Percentiles rank a stretch among this genome's conserved stretches.
phyloP scores from a whole-genome alignment of 306 rosid species.

The Trifolium dubium region DNA sequence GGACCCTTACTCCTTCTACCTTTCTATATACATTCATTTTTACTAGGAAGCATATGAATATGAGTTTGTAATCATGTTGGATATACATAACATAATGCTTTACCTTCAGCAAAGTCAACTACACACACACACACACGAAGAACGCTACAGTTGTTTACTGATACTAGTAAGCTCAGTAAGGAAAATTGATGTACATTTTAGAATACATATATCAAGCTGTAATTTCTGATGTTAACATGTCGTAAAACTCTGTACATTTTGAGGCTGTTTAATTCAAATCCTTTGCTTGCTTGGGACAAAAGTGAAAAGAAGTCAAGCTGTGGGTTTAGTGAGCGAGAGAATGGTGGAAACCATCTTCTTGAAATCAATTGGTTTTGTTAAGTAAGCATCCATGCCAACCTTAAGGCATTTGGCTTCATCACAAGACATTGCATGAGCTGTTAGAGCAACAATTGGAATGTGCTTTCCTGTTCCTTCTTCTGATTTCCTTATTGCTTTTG shows the following conservation, averaged over 20 bases:
- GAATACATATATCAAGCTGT: conserved; percentile 30
- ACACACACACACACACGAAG: neutral
- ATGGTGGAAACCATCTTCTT: conserved; percentile 96
- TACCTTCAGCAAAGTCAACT: neutral
- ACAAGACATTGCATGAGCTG: conserved; percentile 99
- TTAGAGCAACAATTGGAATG: conserved; percentile 92
- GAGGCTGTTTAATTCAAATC: conserved; percentile 30
- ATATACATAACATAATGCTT: neutral
- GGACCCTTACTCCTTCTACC: neutral
- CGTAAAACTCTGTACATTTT: conserved; percentile 42
- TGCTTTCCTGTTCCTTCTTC: conserved; percentile 73
- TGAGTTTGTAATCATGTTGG: conserved; percentile 7
- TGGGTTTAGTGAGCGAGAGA: conserved; percentile 75
- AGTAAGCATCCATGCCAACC: conserved; percentile 99
- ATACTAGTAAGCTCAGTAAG: conserved; percentile 5
- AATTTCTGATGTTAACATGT: conserved; percentile 17
- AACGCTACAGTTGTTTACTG: conserved; percentile 18
- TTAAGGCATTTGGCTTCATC: conserved; percentile 98
- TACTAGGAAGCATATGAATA: conserved; percentile 11
- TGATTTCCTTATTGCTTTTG: conserved; percentile 86
- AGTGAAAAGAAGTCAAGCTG: conserved; percentile 46
- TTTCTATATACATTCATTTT: conserved; percentile 11
- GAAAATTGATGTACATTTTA: conserved; percentile 38
- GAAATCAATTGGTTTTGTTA: conserved; percentile 96
- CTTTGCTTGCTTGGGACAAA: conserved; percentile 31